Conservation (phyloP, 2,329 filamentous ascomycete species). For the Ophiostoma triangulosporum region DNA sequence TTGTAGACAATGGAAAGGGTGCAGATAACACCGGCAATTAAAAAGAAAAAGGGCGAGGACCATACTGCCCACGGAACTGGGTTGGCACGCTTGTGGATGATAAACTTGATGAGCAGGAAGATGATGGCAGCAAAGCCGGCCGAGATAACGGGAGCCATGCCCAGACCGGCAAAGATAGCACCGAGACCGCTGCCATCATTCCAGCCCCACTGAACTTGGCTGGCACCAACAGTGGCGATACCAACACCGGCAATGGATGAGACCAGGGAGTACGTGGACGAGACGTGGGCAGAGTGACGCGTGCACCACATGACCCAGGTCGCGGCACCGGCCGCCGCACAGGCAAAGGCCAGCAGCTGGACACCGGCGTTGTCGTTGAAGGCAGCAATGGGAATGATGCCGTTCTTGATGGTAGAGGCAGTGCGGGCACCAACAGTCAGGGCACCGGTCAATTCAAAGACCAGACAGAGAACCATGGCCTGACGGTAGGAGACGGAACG, state of each 20-base stretch:
- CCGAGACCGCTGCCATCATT: slow-evolving; percentile 53
- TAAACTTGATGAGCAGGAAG: slow-evolving; percentile 58
- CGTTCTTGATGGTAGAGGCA: slow-evolving; percentile 68
- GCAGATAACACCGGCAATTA: slow-evolving; percentile 60
- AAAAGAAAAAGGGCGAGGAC: slow-evolving; percentile 63
- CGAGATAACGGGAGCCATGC: slow-evolving; percentile 57
- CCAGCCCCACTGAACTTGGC: slow-evolving; percentile 55
- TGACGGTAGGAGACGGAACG: slow-evolving; percentile 57
- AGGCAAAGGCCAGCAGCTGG: slow-evolving; percentile 55
- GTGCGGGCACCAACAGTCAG: slow-evolving; percentile 55
- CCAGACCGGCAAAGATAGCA: slow-evolving; percentile 57
- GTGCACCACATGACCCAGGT: slow-evolving; percentile 75
- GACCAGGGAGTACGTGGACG: slow-evolving; percentile 58
- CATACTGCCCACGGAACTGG: slow-evolving; percentile 61
- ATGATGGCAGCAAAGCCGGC: slow-evolving; percentile 52
- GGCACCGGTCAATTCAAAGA: slow-evolving; percentile 57
- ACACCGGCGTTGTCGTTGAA: slow-evolving; percentile 50
- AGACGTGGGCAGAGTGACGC: slow-evolving; percentile 57
- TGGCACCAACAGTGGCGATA: slow-evolving; percentile 50
- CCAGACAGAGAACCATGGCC: slow-evolving; percentile 50
- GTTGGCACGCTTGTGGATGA: slow-evolving; percentile 59
- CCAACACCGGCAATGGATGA: slow-evolving; percentile 56
- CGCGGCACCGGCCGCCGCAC: slow-evolving; percentile 49
- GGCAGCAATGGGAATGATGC: slow-evolving; percentile 48
- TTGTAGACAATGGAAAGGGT: slow-evolving; percentile 71